phyloP scores from a whole-genome alignment of 495 filamentous ascomycete genomes.

The Lepraria neglecta region DNA sequence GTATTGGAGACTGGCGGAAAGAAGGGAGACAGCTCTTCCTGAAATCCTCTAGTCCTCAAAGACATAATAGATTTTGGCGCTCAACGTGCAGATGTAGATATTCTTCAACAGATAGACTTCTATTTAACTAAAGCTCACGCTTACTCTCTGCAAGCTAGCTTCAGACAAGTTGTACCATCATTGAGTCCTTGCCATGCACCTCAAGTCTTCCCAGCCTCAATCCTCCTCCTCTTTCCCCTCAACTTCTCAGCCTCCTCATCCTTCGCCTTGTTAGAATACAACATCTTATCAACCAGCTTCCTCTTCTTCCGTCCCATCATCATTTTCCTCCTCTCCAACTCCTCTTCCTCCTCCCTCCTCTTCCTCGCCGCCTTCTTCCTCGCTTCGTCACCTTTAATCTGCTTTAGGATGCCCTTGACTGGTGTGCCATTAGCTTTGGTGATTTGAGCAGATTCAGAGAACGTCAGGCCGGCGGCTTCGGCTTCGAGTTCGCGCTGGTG shows the following conservation, averaged over 20 bases:
- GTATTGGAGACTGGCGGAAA: conserved; percentile 49
- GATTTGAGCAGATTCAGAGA: conserved; percentile 33
- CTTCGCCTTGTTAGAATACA: conserved; percentile 78
- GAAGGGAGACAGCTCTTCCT: not conserved
- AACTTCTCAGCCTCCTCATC: conserved; percentile 68
- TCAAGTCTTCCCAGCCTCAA: conserved; percentile 5
- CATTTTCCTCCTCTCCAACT: conserved; percentile 79
- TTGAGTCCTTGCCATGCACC: not conserved
- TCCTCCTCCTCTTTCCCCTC: conserved; percentile 76
- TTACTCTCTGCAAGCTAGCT: too few species aligned
- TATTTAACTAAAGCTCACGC: not conserved
- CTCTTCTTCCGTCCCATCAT: conserved; percentile 91
- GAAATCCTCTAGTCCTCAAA: not conserved
- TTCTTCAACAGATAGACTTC: conserved; percentile 2
- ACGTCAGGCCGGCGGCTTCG: conserved; percentile 60
- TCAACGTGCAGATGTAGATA: conserved; percentile 12
- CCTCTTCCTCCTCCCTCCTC: conserved; percentile 68
- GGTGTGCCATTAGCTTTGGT: conserved; percentile 38
- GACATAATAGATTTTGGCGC: not conserved
- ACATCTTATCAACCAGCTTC: conserved; percentile 87
- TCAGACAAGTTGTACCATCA: too few species aligned
- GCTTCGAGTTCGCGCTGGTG: conserved; percentile 89
- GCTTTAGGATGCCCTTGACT: conserved; percentile 26
- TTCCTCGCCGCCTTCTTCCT: conserved; percentile 53
- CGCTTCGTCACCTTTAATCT: conserved; percentile 52